Evolutionary conservation across 2,329 filamentous ascomycete species (phyloP).

Genomic region (Botrytis fragariae): DNA sequence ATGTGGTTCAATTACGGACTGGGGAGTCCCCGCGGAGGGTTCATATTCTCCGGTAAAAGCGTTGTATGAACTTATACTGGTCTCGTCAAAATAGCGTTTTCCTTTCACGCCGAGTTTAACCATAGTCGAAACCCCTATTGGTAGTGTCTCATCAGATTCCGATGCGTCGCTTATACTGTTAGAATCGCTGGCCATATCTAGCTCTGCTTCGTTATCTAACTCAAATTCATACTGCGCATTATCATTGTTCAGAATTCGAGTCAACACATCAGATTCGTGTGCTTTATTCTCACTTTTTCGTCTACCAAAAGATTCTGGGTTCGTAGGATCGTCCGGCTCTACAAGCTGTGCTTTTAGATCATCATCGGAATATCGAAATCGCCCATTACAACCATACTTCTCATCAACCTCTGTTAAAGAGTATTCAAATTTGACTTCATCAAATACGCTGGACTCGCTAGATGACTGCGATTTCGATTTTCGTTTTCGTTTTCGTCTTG

Average conservation of each 20-base stretch:
- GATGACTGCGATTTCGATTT: background rate
- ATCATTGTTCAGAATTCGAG: constrained; percentile 47
- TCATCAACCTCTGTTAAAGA: constrained; percentile 35
- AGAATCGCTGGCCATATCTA: constrained; percentile 30
- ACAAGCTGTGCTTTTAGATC: constrained; percentile 13
- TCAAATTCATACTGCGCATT: constrained; percentile 22
- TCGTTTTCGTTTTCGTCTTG: constrained; percentile 12
- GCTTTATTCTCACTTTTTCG: constrained; percentile 25
- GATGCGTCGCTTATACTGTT: constrained; percentile 49
- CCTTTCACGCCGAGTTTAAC: constrained; percentile 43
- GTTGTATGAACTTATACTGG: constrained; percentile 36
- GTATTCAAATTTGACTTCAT: constrained; percentile 35
- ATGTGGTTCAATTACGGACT: constrained; percentile 32
- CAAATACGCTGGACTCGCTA: constrained; percentile 33
- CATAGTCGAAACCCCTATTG: constrained; percentile 50
- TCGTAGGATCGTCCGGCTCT: constrained; percentile 28
- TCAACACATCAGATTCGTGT: constrained; percentile 32
- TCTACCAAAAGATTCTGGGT: constrained; percentile 33
- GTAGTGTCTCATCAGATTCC: constrained; percentile 53
- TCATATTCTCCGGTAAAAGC: constrained; percentile 35
- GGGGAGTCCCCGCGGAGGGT: constrained; percentile 30
- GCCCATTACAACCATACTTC: constrained; percentile 37
- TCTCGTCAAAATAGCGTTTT: constrained; percentile 34
- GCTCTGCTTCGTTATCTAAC: constrained; percentile 26
- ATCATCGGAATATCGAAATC: constrained; percentile 31